Base-by-base conservation (phyloP, 805 yeast species). In the Teunomyces atbi region DNA sequence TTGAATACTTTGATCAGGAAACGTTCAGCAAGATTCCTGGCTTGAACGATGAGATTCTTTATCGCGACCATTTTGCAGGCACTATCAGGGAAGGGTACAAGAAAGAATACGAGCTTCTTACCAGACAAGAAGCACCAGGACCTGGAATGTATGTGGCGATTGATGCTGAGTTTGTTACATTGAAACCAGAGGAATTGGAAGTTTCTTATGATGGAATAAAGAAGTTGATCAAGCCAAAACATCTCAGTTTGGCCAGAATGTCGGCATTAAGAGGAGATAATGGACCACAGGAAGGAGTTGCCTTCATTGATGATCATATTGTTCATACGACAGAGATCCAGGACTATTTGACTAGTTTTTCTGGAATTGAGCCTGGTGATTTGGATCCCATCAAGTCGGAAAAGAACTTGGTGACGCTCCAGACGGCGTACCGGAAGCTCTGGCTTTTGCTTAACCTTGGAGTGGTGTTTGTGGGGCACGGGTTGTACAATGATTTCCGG, bases 351-450 rank as follows among this genome's bases (percentile, higher is more conserved):
- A 95, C 99, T 0, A 81, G 83, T 10, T 94, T 78, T 56, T 89
- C 97, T 10, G 99, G 99, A n/a, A 91, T 94, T 44, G 89, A 87
- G 55, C 85, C 84, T 0, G 96, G 96, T 1, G 99, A 95, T 65
- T 71, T 94, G 50, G 89, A 89, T 60, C 87, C 92, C 1, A 59
- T 61, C 4, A 68, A 61, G 5, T 86, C 96, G 18, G 65, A 72
- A 4, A 83, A 83, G 55, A 76, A 86, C 3, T 73, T 95, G 38
- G 97, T 91, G 0, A 79, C 87, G 0, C 69, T 87, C 46, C 92
- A 87, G 57, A 83, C 89, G 0, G 89, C 96, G 1, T 94, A 92
- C 62, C 73, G 97, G 48, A 82, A 87, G 57, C 76, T 94, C 34
- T 95, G 99, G 99, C 69, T 94, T 16, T 72, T 94, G 42, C 71